Evolutionary conservation across 2,329 filamentous ascomycete species (phyloP), one percentile per base, ranked within the genome.

Genomic region (Arthroderma sp.): DNA sequence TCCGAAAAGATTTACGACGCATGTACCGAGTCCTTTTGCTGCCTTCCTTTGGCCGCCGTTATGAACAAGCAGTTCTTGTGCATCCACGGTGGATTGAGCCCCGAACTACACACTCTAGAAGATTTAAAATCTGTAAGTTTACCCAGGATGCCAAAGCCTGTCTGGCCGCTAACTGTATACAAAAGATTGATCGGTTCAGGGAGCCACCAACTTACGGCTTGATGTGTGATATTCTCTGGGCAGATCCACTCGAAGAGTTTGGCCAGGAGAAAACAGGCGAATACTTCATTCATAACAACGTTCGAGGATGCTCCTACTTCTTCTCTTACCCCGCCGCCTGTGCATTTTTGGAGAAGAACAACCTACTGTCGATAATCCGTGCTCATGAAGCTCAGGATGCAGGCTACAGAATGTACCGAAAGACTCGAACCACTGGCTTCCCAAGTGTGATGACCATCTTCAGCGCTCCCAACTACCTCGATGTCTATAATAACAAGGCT

Each of bases 51-150:
- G 56, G 91, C 91, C 46, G 91, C 91, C 29, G 82, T 98, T 54
- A 98, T 98, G 91, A 98, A 98, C 77, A 98, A 98, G 74, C 91
- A 98, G 66, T 98, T 98, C 67, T 71, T 98, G 54, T 98, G 91
- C 64, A 96, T 98, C 56, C 91, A 98, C 63, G 91, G 91, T 59
- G 91, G 91, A 51, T 71, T 98, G 55, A 95, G 88, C 64, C 91
- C 91, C 5, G 91, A 98, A 66, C 71, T 98, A 50, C 89, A 96
- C 65, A 95, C 89, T 4, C 73, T 98, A 44, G 91, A 98, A 55
- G 91, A 98, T 58, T 69, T 98, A 55, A 87, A 89, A 72, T 83
- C 73, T 61, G 86, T 91, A 68, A 54, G 83, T 68, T 44, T 27
- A 11, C 29, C 1, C 3, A 22, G 15, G 15, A 22, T 22, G 50